Percentiles rank a stretch among this genome's conserved stretches.
phyloP scores from a whole-genome alignment of 1,284 basidiomycete genomes.

The Ustilago tritici region DNA sequence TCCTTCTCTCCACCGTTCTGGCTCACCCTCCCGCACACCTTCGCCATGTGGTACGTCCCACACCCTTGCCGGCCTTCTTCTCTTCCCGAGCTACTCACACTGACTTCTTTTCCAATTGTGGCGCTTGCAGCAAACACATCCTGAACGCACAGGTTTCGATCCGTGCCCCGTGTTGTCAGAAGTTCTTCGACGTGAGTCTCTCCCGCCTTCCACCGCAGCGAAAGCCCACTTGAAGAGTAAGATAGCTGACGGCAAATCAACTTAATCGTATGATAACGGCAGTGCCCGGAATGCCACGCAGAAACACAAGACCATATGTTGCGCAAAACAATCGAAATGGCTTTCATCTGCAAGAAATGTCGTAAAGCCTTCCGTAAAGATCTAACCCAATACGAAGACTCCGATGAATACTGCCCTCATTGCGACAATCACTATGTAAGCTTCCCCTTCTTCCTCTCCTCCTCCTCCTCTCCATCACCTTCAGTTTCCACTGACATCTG shows the following conservation, averaged over 20 bases:
- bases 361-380: conserved; percentile 96
- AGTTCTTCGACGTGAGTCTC: conserved; percentile 66
- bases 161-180: conserved; percentile 68
- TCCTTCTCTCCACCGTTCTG: neutral
- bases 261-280: neutral
- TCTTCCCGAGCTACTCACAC: neutral
- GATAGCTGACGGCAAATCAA: neutral
- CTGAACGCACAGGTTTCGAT: conserved; percentile 69
- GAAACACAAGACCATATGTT: conserved; percentile 83
- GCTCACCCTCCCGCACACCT: neutral
- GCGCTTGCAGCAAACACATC: conserved; percentile 66
- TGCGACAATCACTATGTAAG: conserved; percentile 95
- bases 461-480: neutral
- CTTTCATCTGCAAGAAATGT: conserved; percentile 96
- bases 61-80: neutral
- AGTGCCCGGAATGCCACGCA: conserved; percentile 90
- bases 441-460: neutral
- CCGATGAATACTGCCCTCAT: conserved; percentile 97
- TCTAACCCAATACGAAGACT: conserved; percentile 88
- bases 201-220: neutral
- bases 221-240: neutral
- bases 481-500: neutral
- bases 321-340: conserved; percentile 86
- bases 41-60: conserved; percentile 28
- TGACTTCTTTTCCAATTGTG: conserved; percentile 1